Conservation (phyloP, 331 rosid species). For the Erythrophleum ivorense region DNA sequence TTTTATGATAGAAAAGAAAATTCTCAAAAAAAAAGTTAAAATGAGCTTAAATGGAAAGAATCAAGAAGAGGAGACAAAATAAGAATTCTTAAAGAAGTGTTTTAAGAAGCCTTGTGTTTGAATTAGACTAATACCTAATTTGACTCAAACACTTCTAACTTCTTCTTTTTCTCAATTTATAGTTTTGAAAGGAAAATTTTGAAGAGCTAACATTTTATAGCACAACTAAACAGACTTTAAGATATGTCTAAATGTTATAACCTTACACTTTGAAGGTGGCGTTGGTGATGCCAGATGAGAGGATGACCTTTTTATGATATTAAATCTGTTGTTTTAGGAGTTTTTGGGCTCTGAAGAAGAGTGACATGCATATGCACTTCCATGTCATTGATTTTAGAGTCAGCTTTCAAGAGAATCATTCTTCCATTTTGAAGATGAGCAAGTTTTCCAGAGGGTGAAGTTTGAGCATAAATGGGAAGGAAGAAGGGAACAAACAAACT, state of each 20-base stretch:
- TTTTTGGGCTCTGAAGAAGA: slow-evolving; percentile 25
- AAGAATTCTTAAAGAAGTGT: too few relatives aligned
- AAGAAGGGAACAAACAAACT: slow-evolving; percentile 32
- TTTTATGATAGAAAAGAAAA: too few relatives aligned
- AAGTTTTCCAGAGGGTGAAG: slow-evolving; percentile 18
- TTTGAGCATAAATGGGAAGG: slow-evolving; percentile 26
- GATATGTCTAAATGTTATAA: not conserved
- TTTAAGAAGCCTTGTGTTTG: too few relatives aligned
- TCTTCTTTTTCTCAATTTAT: too few relatives aligned
- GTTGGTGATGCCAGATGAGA: slow-evolving; percentile 20
- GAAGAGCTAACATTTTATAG: too few relatives aligned
- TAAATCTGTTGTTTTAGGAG: slow-evolving; percentile 33
- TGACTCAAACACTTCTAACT: too few relatives aligned
- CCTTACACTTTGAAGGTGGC: slow-evolving; percentile 50
- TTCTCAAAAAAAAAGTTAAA: too few relatives aligned
- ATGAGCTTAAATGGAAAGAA: too few relatives aligned
- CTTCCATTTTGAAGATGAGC: slow-evolving; percentile 28
- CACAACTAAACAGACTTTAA: too few relatives aligned
- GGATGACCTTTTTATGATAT: slow-evolving; percentile 21
- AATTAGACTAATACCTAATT: too few relatives aligned
- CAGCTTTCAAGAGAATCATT: slow-evolving; percentile 11
- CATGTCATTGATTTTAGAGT: slow-evolving; percentile 27
- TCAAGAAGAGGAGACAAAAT: too few relatives aligned
- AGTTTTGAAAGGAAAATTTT: too few relatives aligned
- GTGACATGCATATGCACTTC: slow-evolving; percentile 8